Base-by-base conservation (phyloP, 176 grass and related monocot species). In the Ampelocalamus luodianensis region DNA sequence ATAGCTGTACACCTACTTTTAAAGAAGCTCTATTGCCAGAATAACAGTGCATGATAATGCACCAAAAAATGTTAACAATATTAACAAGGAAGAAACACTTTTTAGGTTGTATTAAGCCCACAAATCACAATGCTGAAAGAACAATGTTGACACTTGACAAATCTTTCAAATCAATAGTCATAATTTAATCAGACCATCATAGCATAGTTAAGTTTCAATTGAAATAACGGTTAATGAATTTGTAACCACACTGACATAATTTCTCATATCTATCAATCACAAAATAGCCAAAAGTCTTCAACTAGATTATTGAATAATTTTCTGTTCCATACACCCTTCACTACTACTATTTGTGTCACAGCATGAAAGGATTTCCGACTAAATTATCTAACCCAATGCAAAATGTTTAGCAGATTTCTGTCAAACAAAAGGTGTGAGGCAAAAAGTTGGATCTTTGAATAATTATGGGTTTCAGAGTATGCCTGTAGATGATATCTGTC, bases 21-120 rank as follows among this genome's bases (percentile, higher is more conserved):
- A 68, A 34, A 72, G 45, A 34, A 72, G 45, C 40, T 44, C 32
- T 40, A 88, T 4, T 43, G 59, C 39, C 34, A 71, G 18, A 67
- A 73, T n/a, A 82, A 69, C 14, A 88, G 37, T 60, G 53, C 37
- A 83, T 40, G 4, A 84, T n/a, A 72, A 46, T 62, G 20, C 24
- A 87, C 40, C 0, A 40, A 70, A 56, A 51, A 23, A 49, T 14
- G 15, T 67, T 43, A 17, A 48, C 38, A 86, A 68, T 65, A 86
- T 37, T 74, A 12, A 71, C 26, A 16, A 65, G 44, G 32, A 75
- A 27, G 32, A 76, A 82, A 18, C 4, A 71, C 17, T 14, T 85
- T 48, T 76, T 77, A 71, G 13, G 45, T 51, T 74, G 18, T 18
- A 80, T 61, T 79, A 20, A 55, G 2, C 18, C 53, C 18, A 55